Evolutionary conservation across 2,329 filamentous ascomycete species (phyloP).

Genomic region (Sphaerulina populicola): DNA sequence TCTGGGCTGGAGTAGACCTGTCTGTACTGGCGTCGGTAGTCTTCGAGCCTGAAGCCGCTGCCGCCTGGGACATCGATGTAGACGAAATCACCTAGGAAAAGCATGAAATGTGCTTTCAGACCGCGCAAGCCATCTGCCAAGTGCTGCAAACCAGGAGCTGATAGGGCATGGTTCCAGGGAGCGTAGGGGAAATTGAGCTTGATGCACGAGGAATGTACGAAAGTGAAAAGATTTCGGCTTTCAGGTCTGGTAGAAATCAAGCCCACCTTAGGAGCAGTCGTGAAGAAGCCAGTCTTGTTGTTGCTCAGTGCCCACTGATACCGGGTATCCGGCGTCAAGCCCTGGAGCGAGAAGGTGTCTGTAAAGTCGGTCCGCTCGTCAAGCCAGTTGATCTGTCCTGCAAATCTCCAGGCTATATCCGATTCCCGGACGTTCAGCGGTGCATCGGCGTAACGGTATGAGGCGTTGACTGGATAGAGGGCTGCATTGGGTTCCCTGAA

Average conservation of each 20-base stretch:
- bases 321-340: slow-evolving; percentile 59
- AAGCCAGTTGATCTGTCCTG: slow-evolving; percentile 57
- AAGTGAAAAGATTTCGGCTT: slow-evolving; percentile 68
- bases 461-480: slow-evolving; percentile 67
- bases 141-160: slow-evolving; percentile 70
- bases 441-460: slow-evolving; percentile 43
- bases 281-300: slow-evolving; percentile 75
- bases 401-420: slow-evolving; percentile 59
- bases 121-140: slow-evolving; percentile 64
- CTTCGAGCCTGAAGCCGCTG: slow-evolving; percentile 61
- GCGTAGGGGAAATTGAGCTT: slow-evolving; percentile 86
- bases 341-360: slow-evolving; percentile 56
- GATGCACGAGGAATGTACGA: slow-evolving; percentile 87
- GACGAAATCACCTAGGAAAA: slow-evolving; percentile 76
- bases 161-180: slow-evolving; percentile 70
- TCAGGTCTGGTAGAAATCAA: slow-evolving; percentile 46
- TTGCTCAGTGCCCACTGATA: slow-evolving; percentile 85
- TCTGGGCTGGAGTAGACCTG: slow-evolving; percentile 94
- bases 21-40: slow-evolving; percentile 85
- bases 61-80: slow-evolving; percentile 81
- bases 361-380: slow-evolving; percentile 78
- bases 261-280: slow-evolving; percentile 64
- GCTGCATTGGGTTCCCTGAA: slow-evolving; percentile 72
- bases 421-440: slow-evolving; percentile 20
- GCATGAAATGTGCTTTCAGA: slow-evolving; percentile 64